Percentiles rank a stretch among this genome's conserved stretches.
Conservation (phyloP, 2,329 filamentous ascomycete species). For the Cladosporium halotolerans region DNA sequence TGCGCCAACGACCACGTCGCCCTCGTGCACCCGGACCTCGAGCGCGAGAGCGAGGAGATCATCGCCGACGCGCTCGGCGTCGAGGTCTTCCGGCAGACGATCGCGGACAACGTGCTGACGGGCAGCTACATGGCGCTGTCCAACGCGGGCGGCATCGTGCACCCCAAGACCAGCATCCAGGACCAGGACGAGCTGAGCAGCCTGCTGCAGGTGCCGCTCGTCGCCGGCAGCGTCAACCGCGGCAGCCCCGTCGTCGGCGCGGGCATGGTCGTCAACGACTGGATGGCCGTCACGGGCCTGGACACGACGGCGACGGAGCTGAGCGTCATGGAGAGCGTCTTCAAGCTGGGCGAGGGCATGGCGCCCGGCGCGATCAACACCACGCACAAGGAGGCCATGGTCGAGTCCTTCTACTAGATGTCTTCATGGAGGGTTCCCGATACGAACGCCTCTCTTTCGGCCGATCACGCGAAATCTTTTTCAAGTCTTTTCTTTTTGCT, state of each 20-base stretch:
- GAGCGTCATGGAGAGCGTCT: slow-evolving; percentile 92
- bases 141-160: slow-evolving; percentile 93
- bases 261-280: slow-evolving; percentile 95
- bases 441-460: not conserved
- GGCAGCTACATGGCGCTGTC: slow-evolving; percentile 94
- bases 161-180: slow-evolving; percentile 93
- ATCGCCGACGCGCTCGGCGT: slow-evolving; percentile 89
- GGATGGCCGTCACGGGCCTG: slow-evolving; percentile 91
- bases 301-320: slow-evolving; percentile 97
- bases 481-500: not conserved
- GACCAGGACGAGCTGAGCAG: slow-evolving; percentile 96
- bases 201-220: slow-evolving; percentile 88
- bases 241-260: slow-evolving; percentile 93
- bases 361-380: slow-evolving; percentile 73
- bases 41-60: slow-evolving; percentile 97
- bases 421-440: too few relatives aligned
- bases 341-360: slow-evolving; percentile 76
- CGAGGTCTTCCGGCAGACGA: slow-evolving; percentile 87
- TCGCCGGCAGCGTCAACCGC: slow-evolving; percentile 89
- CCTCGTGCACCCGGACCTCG: slow-evolving; percentile 89
- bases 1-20: slow-evolving; percentile 96
- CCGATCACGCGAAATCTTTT: not conserved
- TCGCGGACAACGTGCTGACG: slow-evolving; percentile 93
- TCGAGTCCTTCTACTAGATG: slow-evolving; percentile 90
- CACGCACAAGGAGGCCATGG: slow-evolving; percentile 92